phyloP scores from a whole-genome alignment of 805 yeast genomes.

The Huiozyma sinensis region DNA sequence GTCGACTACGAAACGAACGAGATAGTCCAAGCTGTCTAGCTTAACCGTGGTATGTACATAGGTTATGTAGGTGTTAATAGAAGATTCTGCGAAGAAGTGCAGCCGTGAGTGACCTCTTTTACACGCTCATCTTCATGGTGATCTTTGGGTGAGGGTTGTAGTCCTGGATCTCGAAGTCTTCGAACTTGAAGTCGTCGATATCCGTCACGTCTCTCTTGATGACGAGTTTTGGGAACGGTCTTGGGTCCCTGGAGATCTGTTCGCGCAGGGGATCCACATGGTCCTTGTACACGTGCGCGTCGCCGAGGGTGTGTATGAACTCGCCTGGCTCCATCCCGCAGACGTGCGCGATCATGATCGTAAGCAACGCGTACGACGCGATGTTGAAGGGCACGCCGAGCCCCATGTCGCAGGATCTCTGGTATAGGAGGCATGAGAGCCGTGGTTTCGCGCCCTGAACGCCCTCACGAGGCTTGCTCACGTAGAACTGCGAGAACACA shows the following conservation, averaged over 20 bases:
- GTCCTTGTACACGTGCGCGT: slow-evolving; percentile 88
- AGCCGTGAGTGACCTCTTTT: slow-evolving; percentile 7
- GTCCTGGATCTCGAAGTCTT: slow-evolving; percentile 72
- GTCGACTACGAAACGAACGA: slow-evolving; percentile 30
- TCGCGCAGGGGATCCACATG: slow-evolving; percentile 84
- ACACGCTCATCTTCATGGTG: slow-evolving; percentile 96
- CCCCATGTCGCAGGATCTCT: slow-evolving; percentile 99
- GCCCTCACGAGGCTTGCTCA: slow-evolving; percentile 52
- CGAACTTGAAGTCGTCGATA: slow-evolving; percentile 82
- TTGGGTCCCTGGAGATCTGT: slow-evolving; percentile 68
- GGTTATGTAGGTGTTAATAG: not conserved
- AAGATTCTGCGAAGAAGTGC: no score
- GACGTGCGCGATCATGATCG: slow-evolving; percentile 93
- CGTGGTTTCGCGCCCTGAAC: slow-evolving; percentile 40
- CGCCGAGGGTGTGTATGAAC: slow-evolving; percentile 91
- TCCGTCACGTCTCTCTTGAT: slow-evolving; percentile 55
- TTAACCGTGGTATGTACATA: not conserved
- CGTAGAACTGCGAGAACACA: slow-evolving; percentile 91
- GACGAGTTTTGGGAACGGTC: slow-evolving; percentile 64
- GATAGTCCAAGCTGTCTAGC: slow-evolving; percentile 5
- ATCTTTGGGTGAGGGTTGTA: slow-evolving; percentile 78
- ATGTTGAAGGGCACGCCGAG: slow-evolving; percentile 98
- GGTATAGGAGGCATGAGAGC: slow-evolving; percentile 82
- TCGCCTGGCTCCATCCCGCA: slow-evolving; percentile 94
- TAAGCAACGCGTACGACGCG: slow-evolving; percentile 88